phyloP scores from a whole-genome alignment of 345 rosid species.

The Eutrema yunnanense region DNA sequence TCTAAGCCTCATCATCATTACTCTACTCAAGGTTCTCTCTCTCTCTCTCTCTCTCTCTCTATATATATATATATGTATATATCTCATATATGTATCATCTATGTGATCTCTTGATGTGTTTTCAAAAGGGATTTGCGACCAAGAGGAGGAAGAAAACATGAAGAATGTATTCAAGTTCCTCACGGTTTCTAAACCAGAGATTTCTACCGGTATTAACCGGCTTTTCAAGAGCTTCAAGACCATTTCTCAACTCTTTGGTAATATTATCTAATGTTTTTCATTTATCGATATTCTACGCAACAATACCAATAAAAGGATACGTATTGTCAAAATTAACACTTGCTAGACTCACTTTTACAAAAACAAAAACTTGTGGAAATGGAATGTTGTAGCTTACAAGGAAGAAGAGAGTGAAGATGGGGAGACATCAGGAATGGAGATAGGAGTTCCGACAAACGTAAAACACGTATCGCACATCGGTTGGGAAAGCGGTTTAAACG shows the following conservation, averaged over 20 bases:
- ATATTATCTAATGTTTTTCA: not conserved
- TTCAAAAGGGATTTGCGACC: conserved; percentile 26
- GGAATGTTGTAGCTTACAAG: conserved; percentile 34
- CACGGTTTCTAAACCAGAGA: conserved; percentile 45
- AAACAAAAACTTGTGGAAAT: not conserved
- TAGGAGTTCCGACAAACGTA: conserved; percentile 74
- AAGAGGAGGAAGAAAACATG: conserved; percentile 49
- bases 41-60: not conserved
- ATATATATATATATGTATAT: not conserved
- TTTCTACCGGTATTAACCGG: conserved; percentile 51
- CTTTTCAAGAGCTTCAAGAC: conserved; percentile 57
- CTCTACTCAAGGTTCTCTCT: conserved; percentile 32
- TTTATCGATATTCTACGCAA: not conserved
- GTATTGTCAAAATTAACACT: not conserved
- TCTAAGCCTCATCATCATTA: conserved; percentile 25
- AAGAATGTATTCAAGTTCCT: conserved; percentile 39
- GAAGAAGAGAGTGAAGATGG: conserved; percentile 42
- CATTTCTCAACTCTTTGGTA: conserved; percentile 65
- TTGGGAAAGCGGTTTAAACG: conserved; percentile 34
- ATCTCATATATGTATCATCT: not conserved
- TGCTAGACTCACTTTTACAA: not conserved
- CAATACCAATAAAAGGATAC: not conserved
- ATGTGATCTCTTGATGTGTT: not conserved
- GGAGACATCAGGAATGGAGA: conserved; percentile 46
- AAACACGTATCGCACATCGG: conserved; percentile 80